These are phyloP conservation scores for Amanita thiersii DNA, from an alignment of 768 basidiomycete species.

Conservation along the genomic window DNA sequence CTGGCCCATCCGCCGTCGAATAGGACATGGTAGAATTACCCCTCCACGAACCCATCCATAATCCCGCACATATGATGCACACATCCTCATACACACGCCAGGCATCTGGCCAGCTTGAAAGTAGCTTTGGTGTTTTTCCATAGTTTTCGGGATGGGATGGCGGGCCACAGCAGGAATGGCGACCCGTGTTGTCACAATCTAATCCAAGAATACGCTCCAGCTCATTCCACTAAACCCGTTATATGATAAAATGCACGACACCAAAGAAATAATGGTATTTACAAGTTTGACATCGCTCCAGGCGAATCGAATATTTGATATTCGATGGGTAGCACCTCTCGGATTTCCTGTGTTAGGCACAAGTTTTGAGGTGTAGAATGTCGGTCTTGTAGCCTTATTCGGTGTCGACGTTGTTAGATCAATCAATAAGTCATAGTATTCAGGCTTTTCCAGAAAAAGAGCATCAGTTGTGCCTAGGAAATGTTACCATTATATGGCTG, in stretches of 20 bases:
- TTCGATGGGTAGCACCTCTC: constrained; percentile 39
- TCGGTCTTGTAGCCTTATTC: constrained; percentile 53
- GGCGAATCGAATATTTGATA: constrained; percentile 62
- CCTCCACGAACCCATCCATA: constrained; percentile 73
- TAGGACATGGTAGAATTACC: constrained; percentile 39
- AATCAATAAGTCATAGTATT: constrained; percentile 73
- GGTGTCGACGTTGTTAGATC: constrained; percentile 67
- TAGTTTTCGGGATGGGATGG: constrained; percentile 18
- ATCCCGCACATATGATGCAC: constrained; percentile 71
- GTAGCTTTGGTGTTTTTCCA: constrained; percentile 24
- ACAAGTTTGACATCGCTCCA: constrained; percentile 82
- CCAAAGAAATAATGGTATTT: constrained; percentile 15
- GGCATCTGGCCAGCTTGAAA: constrained; percentile 59
- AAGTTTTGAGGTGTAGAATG: constrained; percentile 53
- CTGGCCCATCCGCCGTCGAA: constrained; percentile 36
- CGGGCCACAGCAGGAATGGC: constrained; percentile 28
- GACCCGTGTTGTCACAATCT: constrained; percentile 28
- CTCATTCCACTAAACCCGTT: constrained; percentile 59
- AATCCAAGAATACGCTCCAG: constrained; percentile 61
- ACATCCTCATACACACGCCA: constrained; percentile 85
- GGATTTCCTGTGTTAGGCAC: constrained; percentile 23
- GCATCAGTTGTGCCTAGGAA: constrained; percentile 68
- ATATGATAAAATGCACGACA: constrained; percentile 2
- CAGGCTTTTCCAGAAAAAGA: constrained; percentile 74
- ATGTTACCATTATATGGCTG: constrained; percentile 6